A percentile compares a stretch with the other conserved stretches of the same genome.
Evolutionary conservation across 1,284 basidiomycete genomes (phyloP).

Genomic region (Stereum hirsutum): DNA sequence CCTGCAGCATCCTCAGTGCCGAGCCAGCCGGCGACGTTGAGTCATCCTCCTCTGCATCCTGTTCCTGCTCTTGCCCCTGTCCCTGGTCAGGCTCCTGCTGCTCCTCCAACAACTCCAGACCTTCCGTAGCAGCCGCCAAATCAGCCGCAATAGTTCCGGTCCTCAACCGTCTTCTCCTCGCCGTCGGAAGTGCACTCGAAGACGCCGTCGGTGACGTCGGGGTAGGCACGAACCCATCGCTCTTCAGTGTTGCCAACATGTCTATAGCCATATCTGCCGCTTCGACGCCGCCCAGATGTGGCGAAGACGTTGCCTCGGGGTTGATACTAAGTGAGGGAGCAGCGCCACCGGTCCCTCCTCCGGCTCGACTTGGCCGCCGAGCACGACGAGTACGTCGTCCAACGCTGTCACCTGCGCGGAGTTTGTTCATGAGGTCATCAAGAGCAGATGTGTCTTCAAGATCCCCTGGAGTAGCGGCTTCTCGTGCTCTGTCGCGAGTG

Average conservation of each 20-base stretch:
- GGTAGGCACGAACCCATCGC: slow-evolving; percentile 39
- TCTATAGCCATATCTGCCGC: slow-evolving; percentile 58
- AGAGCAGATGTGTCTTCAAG: slow-evolving; percentile 56
- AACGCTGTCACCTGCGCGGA: slow-evolving; percentile 60
- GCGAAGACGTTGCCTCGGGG: slow-evolving; percentile 26
- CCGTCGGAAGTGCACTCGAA: slow-evolving; percentile 5
- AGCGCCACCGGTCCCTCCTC: slow-evolving; percentile 26
- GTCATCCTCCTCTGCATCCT: not conserved
- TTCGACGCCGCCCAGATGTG: slow-evolving; percentile 25
- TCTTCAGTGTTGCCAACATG: slow-evolving; percentile 66
- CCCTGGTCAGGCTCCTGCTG: too few relatives aligned
- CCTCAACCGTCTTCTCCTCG: slow-evolving; percentile 17
- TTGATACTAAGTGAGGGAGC: slow-evolving; percentile 32
- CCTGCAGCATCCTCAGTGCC: not conserved
- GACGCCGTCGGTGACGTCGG: slow-evolving; percentile 23
- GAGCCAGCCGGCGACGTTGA: not conserved
- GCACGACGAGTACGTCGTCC: slow-evolving; percentile 46
- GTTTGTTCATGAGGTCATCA: slow-evolving; percentile 65
- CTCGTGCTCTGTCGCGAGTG: slow-evolving; percentile 41
- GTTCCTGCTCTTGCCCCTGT: too few relatives aligned
- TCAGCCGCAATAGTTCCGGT: slow-evolving; percentile 10
- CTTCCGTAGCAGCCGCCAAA: slow-evolving; percentile 12
- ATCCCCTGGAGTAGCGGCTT: slow-evolving; percentile 33
- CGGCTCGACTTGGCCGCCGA: slow-evolving; percentile 25
- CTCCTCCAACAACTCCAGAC: too few relatives aligned